Evolutionary conservation across 202 grass and related monocot species (phyloP).

Genomic region (Brachypodium distachyon): DNA sequence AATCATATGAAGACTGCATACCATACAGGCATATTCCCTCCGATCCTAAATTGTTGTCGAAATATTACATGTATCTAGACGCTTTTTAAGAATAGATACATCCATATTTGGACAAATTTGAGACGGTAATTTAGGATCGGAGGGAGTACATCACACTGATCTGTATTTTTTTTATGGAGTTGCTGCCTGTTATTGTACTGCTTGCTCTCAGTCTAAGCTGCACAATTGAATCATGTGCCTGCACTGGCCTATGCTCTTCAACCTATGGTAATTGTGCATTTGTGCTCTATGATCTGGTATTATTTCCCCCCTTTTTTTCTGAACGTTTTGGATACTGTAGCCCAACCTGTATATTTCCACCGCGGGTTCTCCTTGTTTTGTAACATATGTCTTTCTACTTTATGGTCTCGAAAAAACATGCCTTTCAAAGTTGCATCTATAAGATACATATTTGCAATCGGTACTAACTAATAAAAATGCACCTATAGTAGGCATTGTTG

Average conservation of each 20-base stretch:
- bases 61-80: too few species aligned
- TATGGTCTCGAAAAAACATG: too few species aligned
- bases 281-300: not conserved
- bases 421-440: not conserved
- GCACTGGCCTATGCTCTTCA: slow-evolving; percentile 3
- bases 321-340: not conserved
- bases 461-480: not conserved
- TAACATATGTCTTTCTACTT: not conserved
- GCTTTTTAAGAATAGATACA: too few species aligned
- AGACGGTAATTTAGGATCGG: too few species aligned
- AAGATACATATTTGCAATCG: not conserved
- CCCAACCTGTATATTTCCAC: not conserved
- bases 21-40: too few species aligned
- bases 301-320: not conserved
- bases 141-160: not conserved
- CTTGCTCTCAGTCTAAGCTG: slow-evolving; percentile 8
- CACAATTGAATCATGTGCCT: not conserved
- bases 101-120: too few species aligned
- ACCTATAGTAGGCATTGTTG: not conserved
- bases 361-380: not conserved
- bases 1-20: not conserved
- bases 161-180: not conserved
- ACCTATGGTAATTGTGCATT: slow-evolving; percentile 9
- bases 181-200: not conserved
- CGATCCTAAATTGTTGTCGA: too few species aligned